Evolutionary conservation across 106 monocot species (phyloP), one percentile per base, ranked within the genome.

Genomic region (Acorus gramineus): DNA sequence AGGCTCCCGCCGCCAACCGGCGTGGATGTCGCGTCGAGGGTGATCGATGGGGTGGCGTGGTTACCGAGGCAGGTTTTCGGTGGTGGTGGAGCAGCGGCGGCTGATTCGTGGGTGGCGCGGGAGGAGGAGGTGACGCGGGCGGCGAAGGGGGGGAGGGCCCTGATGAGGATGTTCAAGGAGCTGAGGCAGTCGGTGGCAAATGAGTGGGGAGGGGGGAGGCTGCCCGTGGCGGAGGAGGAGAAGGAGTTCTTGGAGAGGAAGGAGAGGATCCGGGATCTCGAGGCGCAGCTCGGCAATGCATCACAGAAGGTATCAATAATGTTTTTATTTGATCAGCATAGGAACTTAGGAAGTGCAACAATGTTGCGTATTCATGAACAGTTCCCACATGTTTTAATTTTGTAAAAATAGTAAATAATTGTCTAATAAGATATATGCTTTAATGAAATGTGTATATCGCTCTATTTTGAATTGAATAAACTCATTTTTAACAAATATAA

Each of bases 121-220:
- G 78, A 89, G 74, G 93, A 81, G 4, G 89, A 77, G 14, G 83
- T 83, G 76, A 28, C 28, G 1, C 75, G 80, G 71, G 82, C 86
- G 5, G 82, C 79, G 12, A 90, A 85, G 62, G 84, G 82, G 6
- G 90, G 95, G 12, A 82, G 87, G 54, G 87, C 85, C 65, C 56
- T 96, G 49, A 55, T 90, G 52, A 84, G 90, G 76, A 90, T 96
- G 48, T 90, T 96, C 14, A 96, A 75, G 85, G 90, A 87, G 75
- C 66, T 96, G 66, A 96, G 79, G 79, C 95, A 96, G 82, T 82
- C 87, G 7, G 76, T 96, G 69, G 66, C 75, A 12, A 82, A 82
- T 66, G 95, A 89, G 57, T 85, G 85, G 87, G 89, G 78, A 1
- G 89, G 83, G 50, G 72, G 14, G 46, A 79, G 81, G 73, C 90